Evolutionary conservation across 768 basidiomycete species (phyloP).

Genomic region (Tubosaeta sp.): DNA sequence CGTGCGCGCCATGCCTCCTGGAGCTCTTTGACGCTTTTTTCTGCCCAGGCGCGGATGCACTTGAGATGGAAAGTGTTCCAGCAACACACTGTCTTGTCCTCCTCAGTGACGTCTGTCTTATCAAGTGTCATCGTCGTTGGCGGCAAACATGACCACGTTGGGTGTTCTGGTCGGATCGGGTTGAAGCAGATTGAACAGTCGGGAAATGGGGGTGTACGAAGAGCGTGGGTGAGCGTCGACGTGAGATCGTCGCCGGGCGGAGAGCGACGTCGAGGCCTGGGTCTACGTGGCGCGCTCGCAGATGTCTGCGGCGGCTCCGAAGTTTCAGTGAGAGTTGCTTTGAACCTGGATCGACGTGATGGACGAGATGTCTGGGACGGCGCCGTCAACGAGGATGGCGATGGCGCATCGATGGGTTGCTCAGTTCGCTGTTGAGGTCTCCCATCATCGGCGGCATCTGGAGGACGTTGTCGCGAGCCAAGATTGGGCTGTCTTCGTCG

Average conservation of each 20-base stretch:
- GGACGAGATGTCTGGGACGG: constrained; percentile 7
- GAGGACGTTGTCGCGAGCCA: not conserved
- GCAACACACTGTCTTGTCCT: constrained; percentile 48
- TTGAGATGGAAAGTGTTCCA: constrained; percentile 90
- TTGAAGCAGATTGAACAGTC: constrained; percentile 87
- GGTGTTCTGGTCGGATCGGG: constrained; percentile 69
- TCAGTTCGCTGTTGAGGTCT: not conserved
- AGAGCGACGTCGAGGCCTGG: constrained; percentile 3
- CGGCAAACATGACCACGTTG: constrained; percentile 86
- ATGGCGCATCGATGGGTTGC: not conserved
- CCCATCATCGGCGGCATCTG: not conserved
- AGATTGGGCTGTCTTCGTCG: not conserved
- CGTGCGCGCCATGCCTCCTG: constrained; percentile 69
- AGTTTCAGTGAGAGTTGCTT: constrained; percentile 31
- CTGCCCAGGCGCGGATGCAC: constrained; percentile 87
- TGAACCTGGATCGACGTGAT: constrained; percentile 35
- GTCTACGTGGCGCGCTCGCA: constrained; percentile 3
- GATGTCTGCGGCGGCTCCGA: not conserved
- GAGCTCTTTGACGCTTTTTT: constrained; percentile 70
- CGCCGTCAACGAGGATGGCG: not conserved
- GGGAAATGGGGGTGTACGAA: constrained; percentile 66
- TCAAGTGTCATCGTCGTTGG: constrained; percentile 6
- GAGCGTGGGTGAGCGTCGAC: constrained; percentile 60
- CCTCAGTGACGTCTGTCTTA: not conserved
- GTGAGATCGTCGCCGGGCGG: constrained; percentile 59